A percentile compares a stretch with the other conserved stretches of the same genome.
These are phyloP conservation scores for Sporothrix sp. DNA, from an alignment of 2,329 filamentous ascomycete genomes.

Conservation along the genomic window DNA sequence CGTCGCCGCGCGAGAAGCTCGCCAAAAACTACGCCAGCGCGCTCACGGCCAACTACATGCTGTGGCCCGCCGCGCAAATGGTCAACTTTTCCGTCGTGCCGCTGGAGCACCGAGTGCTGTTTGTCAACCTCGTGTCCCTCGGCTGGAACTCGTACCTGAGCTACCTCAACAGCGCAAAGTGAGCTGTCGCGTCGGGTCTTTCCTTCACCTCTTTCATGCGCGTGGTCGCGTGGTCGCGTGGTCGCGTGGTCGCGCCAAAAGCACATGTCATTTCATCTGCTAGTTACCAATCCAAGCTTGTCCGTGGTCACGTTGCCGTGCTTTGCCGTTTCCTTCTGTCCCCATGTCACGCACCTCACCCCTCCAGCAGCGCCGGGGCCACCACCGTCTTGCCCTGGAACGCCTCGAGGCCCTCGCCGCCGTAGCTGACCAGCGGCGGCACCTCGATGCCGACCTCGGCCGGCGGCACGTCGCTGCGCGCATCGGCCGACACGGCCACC, in stretches of 20 bases:
- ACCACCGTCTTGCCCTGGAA: constrained; percentile 43
- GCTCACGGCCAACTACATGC: constrained; percentile 72
- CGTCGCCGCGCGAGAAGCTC: constrained; percentile 53
- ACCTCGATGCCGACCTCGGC: constrained; percentile 72
- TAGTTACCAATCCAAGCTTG: no score
- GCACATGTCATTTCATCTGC: no score
- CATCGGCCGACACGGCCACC: constrained; percentile 37
- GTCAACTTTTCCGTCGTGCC: constrained; percentile 84
- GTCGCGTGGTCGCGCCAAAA: no score
- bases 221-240: no score
- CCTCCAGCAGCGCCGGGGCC: constrained; percentile 43
- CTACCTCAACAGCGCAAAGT: constrained; percentile 42
- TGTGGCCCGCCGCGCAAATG: constrained; percentile 80
- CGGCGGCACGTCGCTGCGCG: constrained; percentile 39
- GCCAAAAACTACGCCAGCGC: constrained; percentile 59
- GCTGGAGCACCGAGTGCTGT: constrained; percentile 69
- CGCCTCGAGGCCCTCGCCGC: constrained; percentile 52
- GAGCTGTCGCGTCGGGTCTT: not conserved
- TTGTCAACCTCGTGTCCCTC: constrained; percentile 72
- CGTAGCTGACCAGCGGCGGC: constrained; percentile 86
- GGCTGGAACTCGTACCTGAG: constrained; percentile 59
- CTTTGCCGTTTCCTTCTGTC: no score
- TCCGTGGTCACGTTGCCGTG: no score
- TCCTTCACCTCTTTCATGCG: no score
- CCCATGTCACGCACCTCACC: not conserved